Base-by-base conservation (phyloP, 768 basidiomycete species). In the Chlorophyllum brunneum region DNA sequence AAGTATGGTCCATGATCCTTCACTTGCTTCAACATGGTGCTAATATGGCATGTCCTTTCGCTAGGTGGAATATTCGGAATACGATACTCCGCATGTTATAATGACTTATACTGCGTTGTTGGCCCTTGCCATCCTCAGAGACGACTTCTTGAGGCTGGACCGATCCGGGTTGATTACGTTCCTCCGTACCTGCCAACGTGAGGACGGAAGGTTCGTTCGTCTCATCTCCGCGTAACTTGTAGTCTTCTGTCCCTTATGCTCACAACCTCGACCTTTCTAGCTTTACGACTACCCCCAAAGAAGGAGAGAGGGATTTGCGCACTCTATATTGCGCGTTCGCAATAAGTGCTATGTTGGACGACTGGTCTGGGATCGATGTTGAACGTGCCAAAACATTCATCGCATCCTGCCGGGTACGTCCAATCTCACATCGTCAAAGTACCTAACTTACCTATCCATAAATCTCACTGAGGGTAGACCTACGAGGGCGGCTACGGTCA, bases 401-500 rank as follows among this genome's bases (percentile, higher is more conserved):
- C 30, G 67, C 72, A 15, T 67, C 74, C 3, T 97, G 95, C 65
- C 75, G 86, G 65, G 93, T 95, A 63, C 59, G 78, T 63, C 16
- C 2, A 22, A 36, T 55, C 44, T 33, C 18, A 56, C 33, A 39
- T 37, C 16, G 13, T 31, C 13, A 31, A 15, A 13, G 33, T 6
- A 36, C 15, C 29, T 16, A 33, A 30, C 16, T 26, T 45, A 23
- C 33, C 46, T 53, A 24, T 9, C 39, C 44, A 54, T 41, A 39
- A 54, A 53, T 11, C 26, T 18, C 38, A 40, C 22, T 55, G 40
- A 49, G 34, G 37, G 13, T 58, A 98, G 95, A 85, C 85, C 2
- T 91, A 93, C 61, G 94, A 97, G 75, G 94, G 94, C 11, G 95
- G 92, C 0, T 99, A 89, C 59, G 92, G 91, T 0, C 89, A 94